A percentile compares a stretch with the other conserved stretches of the same genome.
Evolutionary conservation across 106 monocot species (phyloP).

Genomic region (Chionographis japonica): DNA sequence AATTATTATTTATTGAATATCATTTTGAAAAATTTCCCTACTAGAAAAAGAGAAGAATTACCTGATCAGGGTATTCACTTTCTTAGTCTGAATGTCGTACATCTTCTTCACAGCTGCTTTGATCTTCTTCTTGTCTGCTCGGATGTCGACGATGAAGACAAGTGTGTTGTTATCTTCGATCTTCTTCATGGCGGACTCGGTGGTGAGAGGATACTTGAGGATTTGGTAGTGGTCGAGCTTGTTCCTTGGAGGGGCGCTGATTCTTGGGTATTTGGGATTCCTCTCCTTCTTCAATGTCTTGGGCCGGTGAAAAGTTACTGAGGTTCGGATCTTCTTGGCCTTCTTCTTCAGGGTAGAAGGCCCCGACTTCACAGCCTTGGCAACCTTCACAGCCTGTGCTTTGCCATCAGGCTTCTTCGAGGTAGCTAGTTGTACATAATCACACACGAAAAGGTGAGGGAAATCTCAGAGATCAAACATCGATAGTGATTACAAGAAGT

Average conservation of each 20-base stretch:
- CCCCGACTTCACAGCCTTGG: constrained; percentile 44
- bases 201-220: constrained; percentile 38
- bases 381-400: constrained; percentile 37
- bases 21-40: no score
- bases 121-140: constrained; percentile 57
- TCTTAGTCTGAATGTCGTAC: constrained; percentile 33
- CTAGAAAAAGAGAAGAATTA: neutral
- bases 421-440: constrained; percentile 13
- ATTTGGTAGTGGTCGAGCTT: constrained; percentile 54
- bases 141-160: constrained; percentile 50
- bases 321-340: constrained; percentile 41
- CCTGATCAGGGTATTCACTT: constrained; percentile 40
- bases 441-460: no score
- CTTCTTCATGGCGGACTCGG: constrained; percentile 51
- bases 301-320: constrained; percentile 48
- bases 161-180: constrained; percentile 57
- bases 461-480: no score
- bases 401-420: constrained; percentile 40
- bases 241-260: constrained; percentile 41
- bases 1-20: no score
- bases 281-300: constrained; percentile 36
- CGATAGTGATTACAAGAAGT: no score
- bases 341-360: constrained; percentile 27
- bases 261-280: constrained; percentile 43
- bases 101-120: constrained; percentile 50